phyloP scores from a whole-genome alignment of 768 basidiomycete genomes.

The Tylopilus felleus region DNA sequence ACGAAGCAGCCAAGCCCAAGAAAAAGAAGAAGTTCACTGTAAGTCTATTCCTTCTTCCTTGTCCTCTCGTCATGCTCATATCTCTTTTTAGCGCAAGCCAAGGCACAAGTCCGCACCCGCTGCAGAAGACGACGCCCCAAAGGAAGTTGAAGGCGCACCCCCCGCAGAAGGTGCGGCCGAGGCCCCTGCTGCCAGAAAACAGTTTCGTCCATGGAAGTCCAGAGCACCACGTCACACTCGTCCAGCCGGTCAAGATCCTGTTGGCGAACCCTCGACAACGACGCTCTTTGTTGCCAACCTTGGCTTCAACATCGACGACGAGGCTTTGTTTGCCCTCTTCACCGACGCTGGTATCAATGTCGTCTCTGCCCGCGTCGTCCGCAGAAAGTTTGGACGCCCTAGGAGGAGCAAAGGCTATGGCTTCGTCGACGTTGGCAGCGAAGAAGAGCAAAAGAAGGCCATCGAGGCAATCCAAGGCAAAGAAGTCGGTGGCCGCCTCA shows the following conservation, averaged over 20 bases:
- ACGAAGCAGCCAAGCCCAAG: constrained; percentile 62
- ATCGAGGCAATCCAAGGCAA: constrained; percentile 84
- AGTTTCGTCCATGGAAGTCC: constrained; percentile 55
- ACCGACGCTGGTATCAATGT: constrained; percentile 81
- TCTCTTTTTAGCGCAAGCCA: constrained; percentile 51
- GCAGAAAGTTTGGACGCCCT: constrained; percentile 76
- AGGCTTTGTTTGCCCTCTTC: constrained; percentile 75
- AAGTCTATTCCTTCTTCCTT: constrained; percentile 8
- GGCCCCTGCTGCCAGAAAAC: constrained; percentile 34
- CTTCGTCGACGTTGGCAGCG: constrained; percentile 91
- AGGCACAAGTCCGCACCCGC: constrained; percentile 36
- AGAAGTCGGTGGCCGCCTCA: constrained; percentile 77
- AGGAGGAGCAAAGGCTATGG: constrained; percentile 95
- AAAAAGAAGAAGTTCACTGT: constrained; percentile 75
- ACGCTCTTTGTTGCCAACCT: constrained; percentile 98
- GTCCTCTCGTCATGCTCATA: constrained; percentile 7
- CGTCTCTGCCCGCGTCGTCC: constrained; percentile 85
- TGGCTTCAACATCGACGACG: constrained; percentile 90
- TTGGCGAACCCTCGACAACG: constrained; percentile 83
- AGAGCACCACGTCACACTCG: constrained; percentile 58
- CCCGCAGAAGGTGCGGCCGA: constrained; percentile 39
- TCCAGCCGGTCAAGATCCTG: constrained; percentile 77
- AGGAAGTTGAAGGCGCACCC: constrained; percentile 29
- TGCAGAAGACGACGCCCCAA: constrained; percentile 28
- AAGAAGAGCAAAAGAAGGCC: constrained; percentile 90